Percentiles rank a stretch among this genome's conserved stretches.
phyloP scores from a whole-genome alignment of 495 filamentous ascomycete genomes.

The Penicillium desertorum region DNA sequence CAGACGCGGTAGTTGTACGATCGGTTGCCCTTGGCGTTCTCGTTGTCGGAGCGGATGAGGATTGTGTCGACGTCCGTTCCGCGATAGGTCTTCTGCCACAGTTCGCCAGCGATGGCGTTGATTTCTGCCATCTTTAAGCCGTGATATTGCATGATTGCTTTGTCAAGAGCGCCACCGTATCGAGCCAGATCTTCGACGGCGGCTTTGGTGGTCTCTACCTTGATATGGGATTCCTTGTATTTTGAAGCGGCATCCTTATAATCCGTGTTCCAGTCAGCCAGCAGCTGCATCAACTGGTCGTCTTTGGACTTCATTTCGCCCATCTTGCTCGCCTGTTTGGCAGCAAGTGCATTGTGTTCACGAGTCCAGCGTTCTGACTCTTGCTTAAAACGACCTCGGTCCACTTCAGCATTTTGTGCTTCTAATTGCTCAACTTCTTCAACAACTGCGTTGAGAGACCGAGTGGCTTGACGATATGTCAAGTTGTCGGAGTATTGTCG shows the following conservation, averaged over 20 bases:
- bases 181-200: conserved; percentile 85
- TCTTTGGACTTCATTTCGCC: conserved; percentile 80
- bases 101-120: conserved; percentile 88
- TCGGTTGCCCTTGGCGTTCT: conserved; percentile 69
- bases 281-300: conserved; percentile 64
- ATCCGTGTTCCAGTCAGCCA: conserved; percentile 77
- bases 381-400: conserved; percentile 68
- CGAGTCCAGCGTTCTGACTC: conserved; percentile 65
- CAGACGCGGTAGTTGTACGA: conserved; percentile 97
- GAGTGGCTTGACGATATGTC: conserved; percentile 70
- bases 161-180: conserved; percentile 78
- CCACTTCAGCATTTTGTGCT: conserved; percentile 75
- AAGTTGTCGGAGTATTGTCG: conserved; percentile 85
- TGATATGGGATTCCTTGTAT: conserved; percentile 86
- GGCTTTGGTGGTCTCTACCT: conserved; percentile 88
- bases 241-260: conserved; percentile 80
- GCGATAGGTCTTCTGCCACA: conserved; percentile 96
- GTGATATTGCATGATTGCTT: conserved; percentile 97
- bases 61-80: conserved; percentile 98
- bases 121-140: conserved; percentile 97
- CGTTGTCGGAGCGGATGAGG: conserved; percentile 86
- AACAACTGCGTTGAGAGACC: conserved; percentile 63
- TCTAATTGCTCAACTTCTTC: conserved; percentile 74
- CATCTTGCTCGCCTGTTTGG: conserved; percentile 62
- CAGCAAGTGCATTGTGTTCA: conserved; percentile 58